Percentiles rank a stretch among this genome's conserved stretches.
These are phyloP conservation scores for Cercospora berteroae DNA, from an alignment of 2,329 filamentous ascomycete species.

Conservation along the genomic window DNA sequence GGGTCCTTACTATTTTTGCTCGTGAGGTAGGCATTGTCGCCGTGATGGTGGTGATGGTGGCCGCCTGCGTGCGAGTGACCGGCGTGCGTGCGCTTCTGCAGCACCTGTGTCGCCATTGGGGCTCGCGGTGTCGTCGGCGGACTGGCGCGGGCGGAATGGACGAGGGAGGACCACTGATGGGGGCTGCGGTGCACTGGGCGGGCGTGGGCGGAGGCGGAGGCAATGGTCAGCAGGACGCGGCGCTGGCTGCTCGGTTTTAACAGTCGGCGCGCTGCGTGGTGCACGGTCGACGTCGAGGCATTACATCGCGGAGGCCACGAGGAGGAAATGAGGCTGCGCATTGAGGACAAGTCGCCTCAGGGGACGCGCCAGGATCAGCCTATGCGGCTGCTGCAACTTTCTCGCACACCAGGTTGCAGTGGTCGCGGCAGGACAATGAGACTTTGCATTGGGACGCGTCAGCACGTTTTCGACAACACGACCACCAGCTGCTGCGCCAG, in stretches of 20 bases:
- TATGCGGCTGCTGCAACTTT: background rate
- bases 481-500: background rate
- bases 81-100: constrained; percentile 34
- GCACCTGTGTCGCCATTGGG: constrained; percentile 22
- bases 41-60: constrained; percentile 67
- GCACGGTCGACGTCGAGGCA: constrained; percentile 8
- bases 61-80: constrained; percentile 45
- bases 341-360: constrained; percentile 9
- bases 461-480: background rate
- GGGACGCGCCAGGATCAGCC: background rate
- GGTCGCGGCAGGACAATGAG: background rate
- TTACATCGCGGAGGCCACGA: background rate
- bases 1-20: constrained; percentile 86
- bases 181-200: constrained; percentile 24
- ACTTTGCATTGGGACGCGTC: constrained; percentile 5
- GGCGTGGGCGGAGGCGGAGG: constrained; percentile 6
- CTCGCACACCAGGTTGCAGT: background rate
- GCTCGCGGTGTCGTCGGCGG: constrained; percentile 6
- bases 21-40: constrained; percentile 80
- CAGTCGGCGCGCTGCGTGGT: background rate
- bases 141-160: constrained; percentile 28
- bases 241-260: constrained; percentile 11
- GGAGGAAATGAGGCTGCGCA: constrained; percentile 1
- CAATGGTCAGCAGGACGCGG: constrained; percentile 20
- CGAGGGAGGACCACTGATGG: constrained; percentile 38